Base-by-base conservation (phyloP, 192 early-diverging fungal species). In the Coemansia sp. region DNA sequence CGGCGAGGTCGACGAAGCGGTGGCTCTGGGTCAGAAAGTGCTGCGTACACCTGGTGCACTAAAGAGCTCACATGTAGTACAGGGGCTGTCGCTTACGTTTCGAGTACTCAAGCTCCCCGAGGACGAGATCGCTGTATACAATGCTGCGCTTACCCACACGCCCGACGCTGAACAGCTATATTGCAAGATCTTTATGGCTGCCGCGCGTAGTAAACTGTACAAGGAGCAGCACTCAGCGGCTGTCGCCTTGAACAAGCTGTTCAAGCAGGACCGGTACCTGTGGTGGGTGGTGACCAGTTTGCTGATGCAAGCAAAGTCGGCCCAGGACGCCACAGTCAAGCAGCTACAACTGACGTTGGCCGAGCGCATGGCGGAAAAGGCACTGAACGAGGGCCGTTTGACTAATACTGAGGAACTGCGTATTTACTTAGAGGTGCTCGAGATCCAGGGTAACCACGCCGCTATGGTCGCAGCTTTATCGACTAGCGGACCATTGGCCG, bases 271-370 rank as follows among this genome's bases (percentile, higher is more conserved):
- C 71, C 91, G 88, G 60, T 95, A 96, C 78, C 85, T 93, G 71
- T 95, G 95, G 81, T 98, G 94, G 95, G 88, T 90, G 0, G 89
- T 95, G 46, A 89, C 93, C 78, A 88, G 89, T 40, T 84, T 96
- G 18, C 87, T 92, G 52, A 78, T 96, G 42, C 93, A 94, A 84
- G 92, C 90, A 76, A 69, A 55, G 34, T 66, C 54, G 34, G 76
- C 65, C 29, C 72, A 67, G 12, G 60, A 72, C 15, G 68, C 40
- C 22, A 20, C 47, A n/a, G 76, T 85, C 27, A 74, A 74, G 40
- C 78, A 80, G 52, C 66, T 95, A 4, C 85, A 88, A 27, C 85
- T 92, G 51, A 76, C 78, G 5, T 81, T 98, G 51, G 90, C 94
- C 5, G 95, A 95, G 70, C 84, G 93, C 22, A 95, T 96, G 93